phyloP scores from a whole-genome alignment of 2,329 filamentous ascomycete species.

The Talaromyces islandicus region DNA sequence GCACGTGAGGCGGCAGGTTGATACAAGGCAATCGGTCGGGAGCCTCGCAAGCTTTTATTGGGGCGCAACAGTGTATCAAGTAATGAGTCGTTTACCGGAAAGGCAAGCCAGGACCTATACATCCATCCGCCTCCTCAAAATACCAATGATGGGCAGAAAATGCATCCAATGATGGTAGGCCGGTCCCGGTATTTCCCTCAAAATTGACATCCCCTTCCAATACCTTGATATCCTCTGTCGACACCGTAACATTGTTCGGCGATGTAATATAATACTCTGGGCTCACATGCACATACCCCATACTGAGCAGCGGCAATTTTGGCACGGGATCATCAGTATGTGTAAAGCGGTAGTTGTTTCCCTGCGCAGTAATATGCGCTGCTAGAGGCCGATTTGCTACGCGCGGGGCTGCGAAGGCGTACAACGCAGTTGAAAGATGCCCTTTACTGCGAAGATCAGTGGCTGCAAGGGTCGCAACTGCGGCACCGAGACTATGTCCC shows the following conservation, averaged over 20 bases:
- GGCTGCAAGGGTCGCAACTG: constrained; percentile 41
- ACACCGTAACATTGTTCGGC: constrained; percentile 21
- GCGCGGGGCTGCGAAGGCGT: constrained; percentile 36
- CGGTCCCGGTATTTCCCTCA: constrained; percentile 30
- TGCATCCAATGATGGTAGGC: constrained; percentile 12
- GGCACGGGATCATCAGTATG: constrained; percentile 34
- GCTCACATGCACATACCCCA: constrained; percentile 29
- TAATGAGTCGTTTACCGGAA: not conserved
- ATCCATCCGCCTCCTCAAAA: not conserved
- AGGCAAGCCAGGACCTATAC: not conserved
- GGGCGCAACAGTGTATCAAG: too few relatives aligned
- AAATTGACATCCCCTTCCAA: constrained; percentile 25
- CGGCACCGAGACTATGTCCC: constrained; percentile 45
- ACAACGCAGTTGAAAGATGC: constrained; percentile 33
- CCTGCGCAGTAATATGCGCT: constrained; percentile 31
- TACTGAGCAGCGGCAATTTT: constrained; percentile 24
- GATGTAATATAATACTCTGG: constrained; percentile 38
- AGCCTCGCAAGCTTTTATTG: too few relatives aligned
- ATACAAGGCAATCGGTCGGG: too few relatives aligned
- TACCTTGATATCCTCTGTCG: constrained; percentile 24
- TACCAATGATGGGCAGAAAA: constrained; percentile 30
- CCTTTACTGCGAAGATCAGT: constrained; percentile 35
- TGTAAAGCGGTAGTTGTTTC: constrained; percentile 29
- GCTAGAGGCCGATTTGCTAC: constrained; percentile 33
- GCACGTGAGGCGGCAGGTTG: too few relatives aligned